Base-by-base conservation (phyloP, 2,329 filamentous ascomycete genomes). In the Westerdykella ornata region DNA sequence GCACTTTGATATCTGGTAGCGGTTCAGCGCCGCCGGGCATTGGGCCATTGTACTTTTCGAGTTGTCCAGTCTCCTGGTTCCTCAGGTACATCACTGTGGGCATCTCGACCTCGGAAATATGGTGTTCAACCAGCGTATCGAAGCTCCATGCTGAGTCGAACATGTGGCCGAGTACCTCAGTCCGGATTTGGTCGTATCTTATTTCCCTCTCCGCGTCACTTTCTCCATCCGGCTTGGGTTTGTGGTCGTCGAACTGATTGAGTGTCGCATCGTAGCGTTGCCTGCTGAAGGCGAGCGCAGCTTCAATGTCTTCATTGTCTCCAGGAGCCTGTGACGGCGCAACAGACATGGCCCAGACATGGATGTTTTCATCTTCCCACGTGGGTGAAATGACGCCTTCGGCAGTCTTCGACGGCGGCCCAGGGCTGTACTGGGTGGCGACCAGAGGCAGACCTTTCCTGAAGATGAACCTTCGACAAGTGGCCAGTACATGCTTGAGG, bases 381-480 rank as follows among this genome's bases (percentile, higher is more conserved):
- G 86, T 81, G 0, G 88, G 85, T 14, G 47, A 44, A 46, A 63
- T 65, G 20, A 70, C 62, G 35, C 64, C 63, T 19, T 46, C 42
- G 17, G 53, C 59, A 29, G 57, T 54, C 44, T 54, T 59, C n/a
- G 46, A 45, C 12, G 51, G 47, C 3, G 54, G 39, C 11, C 45
- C 44, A n/a, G 56, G 47, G 11, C 46, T 47, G 42, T 85, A 76
- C 64, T 98, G 92, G 47, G 79, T 73, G 1, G 83, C 74, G 22
- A 69, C 71, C n/a, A 96, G 68, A 0, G 84, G 83, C 60, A 94
- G 75, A 0, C 86, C 83, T 53, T 86, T 88, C 29, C 92, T 78
- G 55, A 96, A 90, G 37, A 97, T 80, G 65, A 95, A 95, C 22
- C 82, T 73, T 35, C 92, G 78, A 13, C 84, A 82, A 0, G 88